phyloP scores from a whole-genome alignment of 2,329 filamentous ascomycete species.

The Septoria linicola region DNA sequence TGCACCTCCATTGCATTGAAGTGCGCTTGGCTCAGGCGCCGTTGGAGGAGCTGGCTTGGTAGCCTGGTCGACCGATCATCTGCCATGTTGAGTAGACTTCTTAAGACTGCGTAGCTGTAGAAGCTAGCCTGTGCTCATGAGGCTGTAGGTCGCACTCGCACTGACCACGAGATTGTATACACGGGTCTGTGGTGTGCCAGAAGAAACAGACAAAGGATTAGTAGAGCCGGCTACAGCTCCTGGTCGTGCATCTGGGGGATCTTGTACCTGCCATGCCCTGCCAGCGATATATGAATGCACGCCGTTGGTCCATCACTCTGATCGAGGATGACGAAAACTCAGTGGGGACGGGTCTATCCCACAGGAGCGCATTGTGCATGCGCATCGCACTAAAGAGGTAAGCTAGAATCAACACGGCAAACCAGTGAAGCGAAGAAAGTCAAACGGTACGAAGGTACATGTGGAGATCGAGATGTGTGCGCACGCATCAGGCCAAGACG shows the following conservation, averaged over 20 bases:
- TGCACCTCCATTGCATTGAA: slow-evolving; percentile 30
- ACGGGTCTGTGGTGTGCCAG: background rate
- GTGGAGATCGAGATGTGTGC: slow-evolving; percentile 26
- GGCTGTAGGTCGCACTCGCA: background rate
- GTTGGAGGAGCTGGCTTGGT: slow-evolving; percentile 30
- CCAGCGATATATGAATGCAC: slow-evolving; percentile 23
- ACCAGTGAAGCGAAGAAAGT: slow-evolving; percentile 24
- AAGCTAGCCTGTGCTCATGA: background rate
- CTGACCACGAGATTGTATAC: too few relatives aligned
- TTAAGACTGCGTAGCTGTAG: background rate
- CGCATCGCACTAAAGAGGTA: slow-evolving; percentile 21
- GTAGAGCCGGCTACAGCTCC: slow-evolving; percentile 18
- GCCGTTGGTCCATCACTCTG: slow-evolving; percentile 16
- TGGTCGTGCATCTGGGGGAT: slow-evolving; percentile 12
- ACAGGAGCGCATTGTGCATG: slow-evolving; percentile 22
- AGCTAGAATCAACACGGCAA: slow-evolving; percentile 23
- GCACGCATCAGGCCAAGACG: slow-evolving; percentile 18
- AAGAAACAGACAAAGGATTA: slow-evolving; percentile 1
- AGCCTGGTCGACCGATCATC: slow-evolving; percentile 21
- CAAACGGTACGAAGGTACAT: slow-evolving; percentile 21
- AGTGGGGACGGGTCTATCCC: slow-evolving; percentile 24
- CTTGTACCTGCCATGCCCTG: slow-evolving; percentile 16
- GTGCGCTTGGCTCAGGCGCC: slow-evolving; percentile 31
- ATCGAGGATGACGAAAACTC: slow-evolving; percentile 29
- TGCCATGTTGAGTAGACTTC: slow-evolving; percentile 23